Conservation (phyloP, 306 rosid genomes). For the Malus sylvestris region DNA sequence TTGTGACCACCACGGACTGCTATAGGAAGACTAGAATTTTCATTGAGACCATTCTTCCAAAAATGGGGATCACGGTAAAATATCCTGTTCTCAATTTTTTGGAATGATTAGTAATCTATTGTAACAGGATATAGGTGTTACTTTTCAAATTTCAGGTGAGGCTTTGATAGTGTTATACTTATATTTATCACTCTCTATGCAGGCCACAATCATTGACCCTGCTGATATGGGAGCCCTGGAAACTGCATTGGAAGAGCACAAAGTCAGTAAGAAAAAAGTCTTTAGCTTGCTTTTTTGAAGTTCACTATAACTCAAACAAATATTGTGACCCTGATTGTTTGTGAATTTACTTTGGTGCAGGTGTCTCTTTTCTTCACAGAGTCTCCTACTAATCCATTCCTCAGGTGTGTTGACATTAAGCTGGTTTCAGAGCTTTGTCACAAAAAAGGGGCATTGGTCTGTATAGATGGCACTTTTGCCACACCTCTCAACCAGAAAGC, state of each 20-base stretch:
- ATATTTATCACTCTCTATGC: conserved; percentile 16
- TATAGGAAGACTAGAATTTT: conserved; percentile 90
- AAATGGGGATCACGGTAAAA: conserved; percentile 83
- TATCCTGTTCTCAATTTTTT: not conserved
- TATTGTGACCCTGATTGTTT: conserved; percentile 1
- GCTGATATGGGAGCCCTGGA: conserved; percentile 71
- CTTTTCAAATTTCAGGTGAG: not conserved
- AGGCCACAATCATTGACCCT: conserved; percentile 84
- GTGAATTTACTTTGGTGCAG: conserved; percentile 35
- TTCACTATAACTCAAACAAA: not conserved
- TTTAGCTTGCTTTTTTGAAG: not conserved
- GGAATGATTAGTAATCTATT: not conserved
- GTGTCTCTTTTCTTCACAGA: conserved; percentile 90
- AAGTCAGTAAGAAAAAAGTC: conserved; percentile 40
- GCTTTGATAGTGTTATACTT: conserved; percentile 8
- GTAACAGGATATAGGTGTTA: not conserved
- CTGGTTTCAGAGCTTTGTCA: conserved; percentile 88
- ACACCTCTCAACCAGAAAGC: conserved; percentile 94
- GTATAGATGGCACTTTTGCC: conserved; percentile 95
- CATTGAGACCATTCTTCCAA: conserved; percentile 79
- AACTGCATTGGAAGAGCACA: conserved; percentile 61
- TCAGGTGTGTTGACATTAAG: conserved; percentile 90
- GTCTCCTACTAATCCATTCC: conserved; percentile 96
- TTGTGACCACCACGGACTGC: conserved; percentile 92
- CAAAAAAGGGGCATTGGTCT: conserved; percentile 71